Conservation (phyloP, 805 yeast species). For the Jamesozyma spencerorum region DNA sequence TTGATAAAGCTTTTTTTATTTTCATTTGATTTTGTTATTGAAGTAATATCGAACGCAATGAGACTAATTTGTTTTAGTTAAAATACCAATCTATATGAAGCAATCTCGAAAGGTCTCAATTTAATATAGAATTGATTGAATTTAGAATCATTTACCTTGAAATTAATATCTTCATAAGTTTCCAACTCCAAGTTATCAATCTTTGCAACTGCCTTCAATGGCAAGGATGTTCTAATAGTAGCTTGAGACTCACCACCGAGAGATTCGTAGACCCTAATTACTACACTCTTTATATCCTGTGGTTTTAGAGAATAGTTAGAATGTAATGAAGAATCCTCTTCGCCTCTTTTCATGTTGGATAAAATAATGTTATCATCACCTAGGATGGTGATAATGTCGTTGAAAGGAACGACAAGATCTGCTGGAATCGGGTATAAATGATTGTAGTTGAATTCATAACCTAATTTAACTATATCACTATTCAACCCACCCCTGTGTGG, state of each 20-base stretch:
- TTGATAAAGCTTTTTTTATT: no score
- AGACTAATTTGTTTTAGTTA: neutral
- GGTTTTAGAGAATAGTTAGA: conserved; percentile 39
- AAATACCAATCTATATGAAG: conserved; percentile 31
- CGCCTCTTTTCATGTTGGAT: conserved; percentile 78
- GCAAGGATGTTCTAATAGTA: conserved; percentile 36
- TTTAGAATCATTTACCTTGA: conserved; percentile 32
- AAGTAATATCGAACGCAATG: no score
- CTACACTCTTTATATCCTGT: conserved; percentile 41
- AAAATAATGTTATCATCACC: conserved; percentile 58
- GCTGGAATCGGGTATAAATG: conserved; percentile 19
- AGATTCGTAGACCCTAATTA: conserved; percentile 76
- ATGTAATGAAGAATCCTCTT: conserved; percentile 57
- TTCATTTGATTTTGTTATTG: no score
- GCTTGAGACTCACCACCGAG: conserved; percentile 72
- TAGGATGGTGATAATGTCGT: conserved; percentile 28
- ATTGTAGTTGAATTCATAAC: conserved; percentile 67
- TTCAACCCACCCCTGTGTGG: conserved; percentile 72
- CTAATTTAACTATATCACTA: conserved; percentile 58
- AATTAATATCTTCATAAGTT: conserved; percentile 34
- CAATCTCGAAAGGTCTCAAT: conserved; percentile 73
- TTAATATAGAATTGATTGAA: conserved; percentile 31
- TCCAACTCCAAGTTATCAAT: conserved; percentile 52
- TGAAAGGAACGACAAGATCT: conserved; percentile 11
- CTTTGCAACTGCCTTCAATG: conserved; percentile 40